phyloP scores from a whole-genome alignment of 208 protist species.

The Leishmania major region DNA sequence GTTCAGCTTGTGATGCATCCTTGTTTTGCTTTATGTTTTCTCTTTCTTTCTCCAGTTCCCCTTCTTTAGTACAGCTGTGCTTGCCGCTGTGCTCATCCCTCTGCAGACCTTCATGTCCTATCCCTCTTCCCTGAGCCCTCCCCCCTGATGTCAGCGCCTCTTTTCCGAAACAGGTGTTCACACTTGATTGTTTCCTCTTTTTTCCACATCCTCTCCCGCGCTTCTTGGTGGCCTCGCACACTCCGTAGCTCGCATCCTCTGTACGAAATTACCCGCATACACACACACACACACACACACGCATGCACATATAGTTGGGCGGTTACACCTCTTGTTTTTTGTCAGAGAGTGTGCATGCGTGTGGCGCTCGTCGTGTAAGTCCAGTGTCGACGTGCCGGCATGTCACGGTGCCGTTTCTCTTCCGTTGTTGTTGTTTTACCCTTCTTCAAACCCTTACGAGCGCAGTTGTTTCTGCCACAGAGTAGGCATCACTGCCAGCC shows the following conservation, averaged over 20 bases:
- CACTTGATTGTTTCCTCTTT: neutral
- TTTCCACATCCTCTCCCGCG: too few relatives aligned
- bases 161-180: neutral
- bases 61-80: neutral
- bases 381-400: neutral
- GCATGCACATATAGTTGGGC: neutral
- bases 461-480: neutral
- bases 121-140: too few relatives aligned
- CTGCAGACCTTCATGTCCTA: neutral
- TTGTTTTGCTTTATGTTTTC: neutral
- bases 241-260: neutral
- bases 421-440: neutral
- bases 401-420: neutral
- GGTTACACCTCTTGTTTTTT: neutral
- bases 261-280: too few relatives aligned
- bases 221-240: neutral
- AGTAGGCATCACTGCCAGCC: neutral
- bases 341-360: neutral
- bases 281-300: neutral
- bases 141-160: neutral
- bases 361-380: neutral
- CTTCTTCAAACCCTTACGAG: neutral
- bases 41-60: neutral
- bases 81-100: neutral
- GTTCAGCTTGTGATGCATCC: neutral